Conservation (phyloP, 75 land plant species). For the Pinus taeda region DNA sequence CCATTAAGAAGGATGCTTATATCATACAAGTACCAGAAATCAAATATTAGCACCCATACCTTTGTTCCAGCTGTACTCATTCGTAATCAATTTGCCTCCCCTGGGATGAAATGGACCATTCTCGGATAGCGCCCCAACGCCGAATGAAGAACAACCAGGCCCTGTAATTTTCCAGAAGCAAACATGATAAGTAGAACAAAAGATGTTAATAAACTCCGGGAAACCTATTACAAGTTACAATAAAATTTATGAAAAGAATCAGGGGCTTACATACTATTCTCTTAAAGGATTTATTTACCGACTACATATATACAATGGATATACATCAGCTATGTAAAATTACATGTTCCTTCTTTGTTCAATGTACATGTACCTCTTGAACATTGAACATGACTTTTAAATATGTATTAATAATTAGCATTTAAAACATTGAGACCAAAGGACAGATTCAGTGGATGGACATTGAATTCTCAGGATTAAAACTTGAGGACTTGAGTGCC, state of each 20-base stretch:
- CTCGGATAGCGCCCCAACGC: slow-evolving; percentile 92
- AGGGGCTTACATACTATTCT: no score
- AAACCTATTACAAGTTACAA: no score
- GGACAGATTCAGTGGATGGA: neutral
- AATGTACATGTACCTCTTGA: no score
- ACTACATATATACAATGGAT: no score
- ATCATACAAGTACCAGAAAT: neutral
- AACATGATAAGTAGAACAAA: neutral
- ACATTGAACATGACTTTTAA: neutral
- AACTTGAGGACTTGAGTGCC: neutral
- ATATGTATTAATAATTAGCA: neutral
- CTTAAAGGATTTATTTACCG: no score
- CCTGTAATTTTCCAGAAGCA: slow-evolving; percentile 37
- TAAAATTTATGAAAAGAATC: no score
- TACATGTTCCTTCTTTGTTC: no score
- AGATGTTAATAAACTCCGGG: no score
- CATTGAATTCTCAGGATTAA: neutral
- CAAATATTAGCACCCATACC: slow-evolving; percentile 30
- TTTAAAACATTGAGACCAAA: neutral
- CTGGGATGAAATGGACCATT: slow-evolving; percentile 93
- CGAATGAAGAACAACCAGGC: slow-evolving; percentile 97
- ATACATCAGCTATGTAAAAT: no score
- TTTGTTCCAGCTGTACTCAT: slow-evolving; percentile 88
- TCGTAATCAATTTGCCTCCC: slow-evolving; percentile 50
- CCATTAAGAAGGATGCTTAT: neutral